A percentile compares a stretch with the other conserved stretches of the same genome.
Evolutionary conservation across 352 stramenopile genomes (phyloP).

Genomic region (Peronospora belbahrii): DNA sequence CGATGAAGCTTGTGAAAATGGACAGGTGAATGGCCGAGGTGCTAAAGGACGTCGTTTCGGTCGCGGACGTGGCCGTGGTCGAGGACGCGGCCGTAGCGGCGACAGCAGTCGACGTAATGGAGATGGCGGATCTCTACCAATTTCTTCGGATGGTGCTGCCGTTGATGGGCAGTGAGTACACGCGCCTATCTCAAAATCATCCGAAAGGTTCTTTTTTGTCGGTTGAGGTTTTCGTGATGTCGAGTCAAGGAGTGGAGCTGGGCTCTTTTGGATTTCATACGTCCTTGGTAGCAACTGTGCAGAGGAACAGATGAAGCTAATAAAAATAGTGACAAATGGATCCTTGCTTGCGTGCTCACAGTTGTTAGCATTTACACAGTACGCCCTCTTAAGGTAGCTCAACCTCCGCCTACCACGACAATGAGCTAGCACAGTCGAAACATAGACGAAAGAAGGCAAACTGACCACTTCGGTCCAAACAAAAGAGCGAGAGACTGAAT

Average conservation of each 20-base stretch:
- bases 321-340: slow-evolving; percentile 22
- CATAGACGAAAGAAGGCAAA: slow-evolving; percentile 4
- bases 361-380: not conserved
- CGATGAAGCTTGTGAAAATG: slow-evolving; percentile 12
- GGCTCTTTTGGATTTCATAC: not conserved
- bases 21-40: slow-evolving; percentile 12
- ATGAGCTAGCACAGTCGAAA: too few relatives aligned
- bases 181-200: slow-evolving; percentile 3
- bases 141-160: slow-evolving; percentile 6
- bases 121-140: slow-evolving; percentile 1
- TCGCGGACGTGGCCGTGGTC: slow-evolving; percentile 28
- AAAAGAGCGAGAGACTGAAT: slow-evolving; percentile 1
- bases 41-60: slow-evolving; percentile 16
- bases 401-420: too few relatives aligned
- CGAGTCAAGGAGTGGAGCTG: not conserved
- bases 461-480: not conserved
- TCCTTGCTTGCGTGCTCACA: not conserved
- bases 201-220: slow-evolving; percentile 19
- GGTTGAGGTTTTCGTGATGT: slow-evolving; percentile 13
- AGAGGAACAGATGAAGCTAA: slow-evolving; percentile 18
- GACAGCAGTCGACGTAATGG: slow-evolving; percentile 13
- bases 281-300: slow-evolving; percentile 1
- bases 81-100: slow-evolving; percentile 21
- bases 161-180: slow-evolving; percentile 7
- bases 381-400: not conserved